Conservation (phyloP, 768 basidiomycete genomes). For the Boletus rufocinnamomeus region DNA sequence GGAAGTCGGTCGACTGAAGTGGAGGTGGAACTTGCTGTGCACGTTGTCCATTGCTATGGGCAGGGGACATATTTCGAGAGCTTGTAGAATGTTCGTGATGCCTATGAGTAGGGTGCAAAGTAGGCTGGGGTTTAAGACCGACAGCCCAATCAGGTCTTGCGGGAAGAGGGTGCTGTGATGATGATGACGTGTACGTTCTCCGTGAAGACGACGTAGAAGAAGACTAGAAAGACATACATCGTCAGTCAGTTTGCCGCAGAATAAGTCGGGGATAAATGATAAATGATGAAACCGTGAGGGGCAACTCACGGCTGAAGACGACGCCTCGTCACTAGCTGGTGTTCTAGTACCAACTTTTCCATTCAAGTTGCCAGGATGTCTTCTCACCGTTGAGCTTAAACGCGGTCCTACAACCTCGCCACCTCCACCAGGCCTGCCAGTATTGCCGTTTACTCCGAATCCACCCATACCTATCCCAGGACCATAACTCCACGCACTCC, state of each 20-base stretch:
- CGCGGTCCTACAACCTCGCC: constrained; percentile 65
- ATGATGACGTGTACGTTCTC: constrained; percentile 70
- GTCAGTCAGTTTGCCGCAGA: constrained; percentile 10
- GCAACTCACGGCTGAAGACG: constrained; percentile 71
- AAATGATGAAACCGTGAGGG: constrained; percentile 1
- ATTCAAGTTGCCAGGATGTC: constrained; percentile 51
- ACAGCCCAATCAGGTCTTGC: constrained; percentile 89
- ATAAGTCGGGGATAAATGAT: neutral
- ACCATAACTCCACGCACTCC: constrained; percentile 70
- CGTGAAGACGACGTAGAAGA: constrained; percentile 81
- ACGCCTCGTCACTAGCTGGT: constrained; percentile 70
- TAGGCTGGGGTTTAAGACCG: constrained; percentile 75
- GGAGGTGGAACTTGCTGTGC: constrained; percentile 40
- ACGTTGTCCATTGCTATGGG: constrained; percentile 37
- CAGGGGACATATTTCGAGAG: constrained; percentile 43
- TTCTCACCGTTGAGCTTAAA: constrained; percentile 51
- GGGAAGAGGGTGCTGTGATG: constrained; percentile 79
- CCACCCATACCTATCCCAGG: constrained; percentile 59
- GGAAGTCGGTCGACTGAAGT: constrained; percentile 67
- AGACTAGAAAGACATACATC: constrained; percentile 47
- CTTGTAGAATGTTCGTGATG: constrained; percentile 52
- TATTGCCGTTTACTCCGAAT: constrained; percentile 33
- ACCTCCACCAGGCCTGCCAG: constrained; percentile 29
- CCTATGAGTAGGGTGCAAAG: constrained; percentile 53
- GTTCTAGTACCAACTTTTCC: constrained; percentile 58